A percentile compares a stretch with the other conserved stretches of the same genome.
Conservation (phyloP, 148 eudicot genomes). For the Pouteria glomerata region DNA sequence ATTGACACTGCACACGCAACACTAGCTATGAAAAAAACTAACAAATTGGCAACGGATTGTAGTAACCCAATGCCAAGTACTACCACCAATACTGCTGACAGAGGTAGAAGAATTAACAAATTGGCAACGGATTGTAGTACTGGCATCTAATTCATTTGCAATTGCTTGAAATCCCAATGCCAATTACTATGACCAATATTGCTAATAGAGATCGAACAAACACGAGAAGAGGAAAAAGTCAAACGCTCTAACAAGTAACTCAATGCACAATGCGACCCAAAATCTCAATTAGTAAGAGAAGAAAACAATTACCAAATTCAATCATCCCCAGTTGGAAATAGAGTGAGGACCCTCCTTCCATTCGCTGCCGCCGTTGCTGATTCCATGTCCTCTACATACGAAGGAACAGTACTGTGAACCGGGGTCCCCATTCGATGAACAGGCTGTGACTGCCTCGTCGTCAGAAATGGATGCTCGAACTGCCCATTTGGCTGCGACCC, state of each 20-base stretch:
- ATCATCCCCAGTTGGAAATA: slow-evolving; percentile 77
- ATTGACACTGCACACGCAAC: slow-evolving; percentile 16
- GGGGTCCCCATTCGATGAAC: slow-evolving; percentile 42
- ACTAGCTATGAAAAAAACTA: slow-evolving; percentile 1
- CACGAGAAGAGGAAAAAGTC: neutral
- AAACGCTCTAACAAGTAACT: slow-evolving; percentile 8
- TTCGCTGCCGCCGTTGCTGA: slow-evolving; percentile 36
- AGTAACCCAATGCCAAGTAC: slow-evolving; percentile 1
- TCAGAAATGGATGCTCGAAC: slow-evolving; percentile 54
- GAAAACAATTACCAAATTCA: slow-evolving; percentile 16
- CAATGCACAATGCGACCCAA: slow-evolving; percentile 15
- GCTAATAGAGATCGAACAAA: too few species aligned
- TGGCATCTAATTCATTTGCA: neutral
- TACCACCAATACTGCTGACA: neutral
- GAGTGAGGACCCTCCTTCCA: slow-evolving; percentile 67
- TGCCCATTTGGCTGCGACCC: slow-evolving; percentile 45
- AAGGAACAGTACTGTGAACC: slow-evolving; percentile 30
- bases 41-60: slow-evolving; percentile 11
- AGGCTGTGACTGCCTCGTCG: slow-evolving; percentile 48
- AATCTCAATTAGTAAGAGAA: slow-evolving; percentile 1
- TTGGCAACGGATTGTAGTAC: slow-evolving; percentile 3
- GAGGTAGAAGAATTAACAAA: too few species aligned
- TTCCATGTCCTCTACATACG: slow-evolving; percentile 65
- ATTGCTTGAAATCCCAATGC: neutral
- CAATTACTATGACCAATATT: neutral